phyloP scores from a whole-genome alignment of 495 filamentous ascomycete species.

The Glutinoglossum americanum region DNA sequence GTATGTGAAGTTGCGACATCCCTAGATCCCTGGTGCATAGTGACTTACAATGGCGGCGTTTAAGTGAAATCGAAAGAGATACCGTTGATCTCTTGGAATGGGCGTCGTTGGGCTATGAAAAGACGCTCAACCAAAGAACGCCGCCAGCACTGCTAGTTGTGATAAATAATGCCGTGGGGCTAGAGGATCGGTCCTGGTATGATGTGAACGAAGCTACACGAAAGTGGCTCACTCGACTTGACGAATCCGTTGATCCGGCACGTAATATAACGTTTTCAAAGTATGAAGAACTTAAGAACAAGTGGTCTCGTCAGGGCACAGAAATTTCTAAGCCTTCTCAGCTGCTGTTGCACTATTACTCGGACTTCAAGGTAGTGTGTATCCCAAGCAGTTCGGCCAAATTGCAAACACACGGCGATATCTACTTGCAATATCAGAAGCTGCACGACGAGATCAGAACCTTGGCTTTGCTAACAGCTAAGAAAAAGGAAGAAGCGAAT shows the following conservation, averaged over 20 bases:
- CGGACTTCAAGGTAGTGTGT: background rate
- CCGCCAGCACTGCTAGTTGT: background rate
- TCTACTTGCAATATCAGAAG: background rate
- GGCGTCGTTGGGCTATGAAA: background rate
- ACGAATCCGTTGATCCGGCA: background rate
- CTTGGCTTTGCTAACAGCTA: background rate
- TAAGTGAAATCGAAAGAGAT: background rate
- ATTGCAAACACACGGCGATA: background rate
- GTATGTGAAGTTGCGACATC: background rate
- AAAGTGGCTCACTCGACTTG: background rate
- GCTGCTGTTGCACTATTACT: background rate
- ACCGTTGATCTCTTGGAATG: background rate
- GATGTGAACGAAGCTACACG: background rate
- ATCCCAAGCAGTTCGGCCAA: background rate
- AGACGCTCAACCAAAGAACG: background rate
- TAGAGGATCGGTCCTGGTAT: background rate
- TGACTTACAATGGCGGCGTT: background rate
- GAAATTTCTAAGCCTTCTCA: background rate
- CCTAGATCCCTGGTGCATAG: background rate
- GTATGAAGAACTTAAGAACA: background rate
- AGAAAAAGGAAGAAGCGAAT: background rate
- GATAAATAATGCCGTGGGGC: background rate
- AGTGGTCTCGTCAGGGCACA: background rate
- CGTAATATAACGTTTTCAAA: background rate
- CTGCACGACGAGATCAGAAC: background rate